A percentile compares a stretch with the other conserved stretches of the same genome.
Conservation (phyloP, 1,284 basidiomycete genomes). For the Wolfiporia cocos region DNA sequence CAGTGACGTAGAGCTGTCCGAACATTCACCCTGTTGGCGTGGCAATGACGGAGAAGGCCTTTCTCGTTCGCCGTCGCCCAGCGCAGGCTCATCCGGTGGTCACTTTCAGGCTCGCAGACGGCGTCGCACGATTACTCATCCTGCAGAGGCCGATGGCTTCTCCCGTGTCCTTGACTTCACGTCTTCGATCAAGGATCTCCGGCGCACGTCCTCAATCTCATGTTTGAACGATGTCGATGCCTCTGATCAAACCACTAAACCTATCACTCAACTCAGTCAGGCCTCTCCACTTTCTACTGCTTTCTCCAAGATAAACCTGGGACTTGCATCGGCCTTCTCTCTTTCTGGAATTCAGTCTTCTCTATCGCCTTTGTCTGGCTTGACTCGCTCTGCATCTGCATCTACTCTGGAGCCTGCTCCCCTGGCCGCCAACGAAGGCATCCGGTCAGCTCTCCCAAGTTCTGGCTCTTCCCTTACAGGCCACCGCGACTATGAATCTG, state of each 20-base stretch:
- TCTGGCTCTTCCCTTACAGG: background rate
- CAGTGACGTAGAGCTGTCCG: conserved; percentile 4
- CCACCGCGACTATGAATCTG: conserved; percentile 8
- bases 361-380: background rate
- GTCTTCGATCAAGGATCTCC: background rate
- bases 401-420: background rate
- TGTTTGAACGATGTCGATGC: no score
- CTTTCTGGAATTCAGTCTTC: background rate
- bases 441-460: no score
- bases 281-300: background rate
- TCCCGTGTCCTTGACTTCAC: conserved; percentile 30
- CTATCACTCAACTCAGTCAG: background rate
- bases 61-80: conserved; percentile 13
- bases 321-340: conserved; percentile 5
- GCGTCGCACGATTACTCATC: conserved; percentile 21
- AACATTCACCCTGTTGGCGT: no score
- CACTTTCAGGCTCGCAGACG: conserved; percentile 17
- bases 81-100: conserved; percentile 5
- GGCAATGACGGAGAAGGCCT: no score
- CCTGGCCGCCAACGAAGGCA: background rate
- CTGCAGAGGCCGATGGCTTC: conserved; percentile 29
- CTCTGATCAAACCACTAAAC: no score
- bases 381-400: conserved; percentile 5
- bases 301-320: conserved; percentile 2
- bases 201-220: background rate